Percentiles rank a stretch among this genome's conserved stretches.
Evolutionary conservation across 768 basidiomycete species (phyloP).

Genomic region (Russula compacta): DNA sequence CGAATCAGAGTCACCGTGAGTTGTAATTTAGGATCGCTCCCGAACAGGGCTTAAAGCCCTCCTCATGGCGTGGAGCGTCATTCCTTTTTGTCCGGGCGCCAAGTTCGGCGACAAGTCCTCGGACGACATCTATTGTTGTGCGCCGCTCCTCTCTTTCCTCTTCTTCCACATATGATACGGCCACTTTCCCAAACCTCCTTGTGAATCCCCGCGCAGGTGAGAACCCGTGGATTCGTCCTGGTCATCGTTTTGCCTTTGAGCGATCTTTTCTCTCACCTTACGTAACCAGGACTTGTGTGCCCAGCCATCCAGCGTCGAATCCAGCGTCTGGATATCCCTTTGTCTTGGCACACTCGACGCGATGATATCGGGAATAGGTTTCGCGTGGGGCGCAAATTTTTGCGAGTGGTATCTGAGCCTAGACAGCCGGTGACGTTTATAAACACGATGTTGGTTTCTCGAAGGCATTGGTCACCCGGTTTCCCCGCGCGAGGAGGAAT

Average conservation of each 20-base stretch:
- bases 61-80: background rate
- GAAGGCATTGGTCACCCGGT: background rate
- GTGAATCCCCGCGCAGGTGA: background rate
- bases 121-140: background rate
- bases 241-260: background rate
- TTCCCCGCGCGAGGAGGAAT: background rate
- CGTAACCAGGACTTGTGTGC: background rate
- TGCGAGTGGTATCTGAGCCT: background rate
- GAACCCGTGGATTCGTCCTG: background rate
- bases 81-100: background rate
- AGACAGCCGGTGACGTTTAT: conserved; percentile 9
- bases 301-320: background rate
- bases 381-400: background rate
- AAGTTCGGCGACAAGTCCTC: background rate
- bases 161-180: background rate
- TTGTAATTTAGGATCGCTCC: background rate
- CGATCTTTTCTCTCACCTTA: background rate
- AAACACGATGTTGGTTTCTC: conserved; percentile 8
- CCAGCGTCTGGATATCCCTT: background rate
- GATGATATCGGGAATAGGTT: background rate
- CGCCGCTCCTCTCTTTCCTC: background rate
- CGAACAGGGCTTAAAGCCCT: background rate
- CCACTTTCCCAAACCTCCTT: background rate
- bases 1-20: background rate
- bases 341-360: background rate